Base-by-base conservation (phyloP, 805 yeast genomes). In the Candida taoyuanica region DNA sequence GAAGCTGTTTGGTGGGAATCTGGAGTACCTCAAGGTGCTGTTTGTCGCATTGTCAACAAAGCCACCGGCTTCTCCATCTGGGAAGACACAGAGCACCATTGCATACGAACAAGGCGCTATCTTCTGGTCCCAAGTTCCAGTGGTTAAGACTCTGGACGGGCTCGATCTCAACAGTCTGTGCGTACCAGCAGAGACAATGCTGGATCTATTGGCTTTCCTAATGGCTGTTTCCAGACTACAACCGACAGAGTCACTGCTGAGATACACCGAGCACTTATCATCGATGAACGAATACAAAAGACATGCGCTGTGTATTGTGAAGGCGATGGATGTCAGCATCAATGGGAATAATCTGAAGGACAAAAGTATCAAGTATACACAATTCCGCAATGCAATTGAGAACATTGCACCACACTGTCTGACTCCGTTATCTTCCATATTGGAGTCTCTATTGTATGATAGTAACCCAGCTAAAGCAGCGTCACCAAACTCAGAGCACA, bases 301-400 rank as follows among this genome's bases (percentile, higher is more conserved):
- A 0, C 50, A 61, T 23, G 78, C 86, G 0, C 32, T 66, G 24
- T 53, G 63, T 17, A 50, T 83, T 16, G 40, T 80, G 14, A 57
- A 75, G 37, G 65, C 76, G n/a, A 67, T 83, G 55, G 67, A 73
- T 39, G 43, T 67, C 2, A 48, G 55, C 3, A 60, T 75, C 24
- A 54, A 52, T 0, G 30, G 41, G 1, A 30, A 46, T 2, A 60
- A 57, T 26, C 25, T 59, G 16, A 34, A 48, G 12, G 37, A 39
- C 4, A 13, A 31, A 3, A 29, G 38, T 6, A 55, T 71, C 3
- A 36, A 46, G 2, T 68, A 44, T 37, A 26, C 46, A 0, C 67
- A 67, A 15, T 67, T 77, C 45, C 40, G 50, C 4, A 41, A 34
- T 3, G 51, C 59, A 1, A 44, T 72, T 3, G 45, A 40, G 4